Base-by-base conservation (phyloP, 2,329 filamentous ascomycete genomes). In the Bipolaris oryzae region DNA sequence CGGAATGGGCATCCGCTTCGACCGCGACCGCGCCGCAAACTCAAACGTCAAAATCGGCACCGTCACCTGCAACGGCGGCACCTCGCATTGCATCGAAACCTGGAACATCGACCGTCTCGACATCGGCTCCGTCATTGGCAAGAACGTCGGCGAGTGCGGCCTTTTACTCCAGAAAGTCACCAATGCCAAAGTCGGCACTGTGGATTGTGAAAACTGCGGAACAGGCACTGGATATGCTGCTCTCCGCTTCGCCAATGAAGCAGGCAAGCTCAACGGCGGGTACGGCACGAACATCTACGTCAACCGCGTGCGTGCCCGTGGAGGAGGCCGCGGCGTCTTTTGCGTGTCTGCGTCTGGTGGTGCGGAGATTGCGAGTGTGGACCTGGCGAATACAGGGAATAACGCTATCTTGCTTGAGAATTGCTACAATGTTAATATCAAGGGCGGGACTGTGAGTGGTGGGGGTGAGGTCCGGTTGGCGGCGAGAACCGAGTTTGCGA, bases 351-450 rank as follows among this genome's bases (percentile, higher is more conserved):
- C 81, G 63, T 85, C 82, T 0, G 84, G 84, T 1, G 84, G 74
- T n/a, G 82, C 77, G 1, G 79, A 78, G 7, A 86, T 86, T 53
- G 70, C 68, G 7, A 74, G 60, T 4, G 72, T 85, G 16, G 82
- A 85, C 60, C 74, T 86, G 1, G 77, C 81, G 0, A 72, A 75
- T 61, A 86, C 85, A 45, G 83, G 79, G 0, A 84, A 83, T 66
- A 85, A 86, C 54, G 80, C 84, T 0, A 77, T 86, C 18, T 75
- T 86, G 1, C 81, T 86, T 25, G 84, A 86, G 76, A 86, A 86
- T 70, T 86, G 84, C 74, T 85, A 86, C 68, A 82, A 83, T 49
- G 60, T 86, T 31, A 71, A 74, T 1, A 84, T 86, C 66, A 71
- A 67, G 1, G 79, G 79, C 16, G 84, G 84, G 0, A 81, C 76